Evolutionary conservation across 108 stramenopile genomes (phyloP).

Genomic region (Nannochloropsis granulata): DNA sequence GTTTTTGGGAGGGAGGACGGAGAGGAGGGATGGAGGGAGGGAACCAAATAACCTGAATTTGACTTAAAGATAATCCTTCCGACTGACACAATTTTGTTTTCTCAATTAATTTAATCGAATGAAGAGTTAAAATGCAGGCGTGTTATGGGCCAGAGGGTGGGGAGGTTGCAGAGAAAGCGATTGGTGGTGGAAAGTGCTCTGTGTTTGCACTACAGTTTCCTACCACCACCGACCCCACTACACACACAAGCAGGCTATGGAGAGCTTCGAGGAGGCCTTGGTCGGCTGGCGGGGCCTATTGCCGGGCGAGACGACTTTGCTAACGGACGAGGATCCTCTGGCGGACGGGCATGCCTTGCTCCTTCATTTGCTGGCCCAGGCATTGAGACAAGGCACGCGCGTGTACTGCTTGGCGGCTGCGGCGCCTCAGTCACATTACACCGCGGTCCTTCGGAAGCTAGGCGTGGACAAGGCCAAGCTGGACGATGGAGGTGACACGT

Average conservation of each 20-base stretch:
- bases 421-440: background rate
- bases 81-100: too few species aligned
- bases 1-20: too few species aligned
- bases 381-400: background rate
- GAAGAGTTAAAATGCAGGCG: too few species aligned
- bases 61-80: too few species aligned
- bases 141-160: too few species aligned
- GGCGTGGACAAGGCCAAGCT: background rate
- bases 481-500: background rate
- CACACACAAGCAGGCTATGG: background rate
- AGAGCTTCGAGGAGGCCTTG: background rate
- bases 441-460: background rate
- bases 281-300: background rate
- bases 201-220: too few species aligned
- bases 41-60: too few species aligned
- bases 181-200: too few species aligned
- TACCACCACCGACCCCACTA: too few species aligned
- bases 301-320: background rate
- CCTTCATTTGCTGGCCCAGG: background rate
- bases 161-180: too few species aligned
- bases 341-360: background rate
- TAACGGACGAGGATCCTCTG: background rate
- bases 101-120: too few species aligned
- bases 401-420: background rate
- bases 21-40: too few species aligned